phyloP scores from a whole-genome alignment of 495 filamentous ascomycete genomes.

The Neurospora sp. region DNA sequence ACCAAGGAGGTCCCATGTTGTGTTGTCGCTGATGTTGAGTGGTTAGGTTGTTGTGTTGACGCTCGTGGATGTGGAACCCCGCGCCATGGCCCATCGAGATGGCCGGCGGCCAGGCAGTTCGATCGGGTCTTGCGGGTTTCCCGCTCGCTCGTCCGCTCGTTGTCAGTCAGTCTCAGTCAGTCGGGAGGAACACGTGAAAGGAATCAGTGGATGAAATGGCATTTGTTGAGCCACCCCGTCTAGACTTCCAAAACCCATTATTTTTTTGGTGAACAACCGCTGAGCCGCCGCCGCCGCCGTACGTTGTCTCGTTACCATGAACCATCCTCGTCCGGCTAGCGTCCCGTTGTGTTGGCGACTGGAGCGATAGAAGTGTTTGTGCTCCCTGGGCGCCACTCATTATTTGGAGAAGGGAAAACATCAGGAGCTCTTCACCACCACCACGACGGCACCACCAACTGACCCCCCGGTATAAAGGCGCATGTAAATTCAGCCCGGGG shows the following conservation, averaged over 20 bases:
- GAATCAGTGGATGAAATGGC: neutral
- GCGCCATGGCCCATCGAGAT: neutral
- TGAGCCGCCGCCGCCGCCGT: neutral
- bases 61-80: neutral
- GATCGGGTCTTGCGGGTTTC: conserved; percentile 3
- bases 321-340: neutral
- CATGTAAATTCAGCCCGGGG: neutral
- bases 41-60: neutral
- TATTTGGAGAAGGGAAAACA: neutral
- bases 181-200: conserved; percentile 11
- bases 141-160: neutral
- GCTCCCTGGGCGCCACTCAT: neutral
- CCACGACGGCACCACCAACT: neutral
- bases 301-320: neutral
- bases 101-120: neutral
- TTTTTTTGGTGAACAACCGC: neutral
- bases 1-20: neutral
- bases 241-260: neutral
- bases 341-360: neutral
- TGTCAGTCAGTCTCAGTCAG: neutral
- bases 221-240: conserved; percentile 6
- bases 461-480: neutral
- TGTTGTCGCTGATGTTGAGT: neutral
- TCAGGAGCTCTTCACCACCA: neutral
- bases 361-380: neutral